Evolutionary conservation across 495 filamentous ascomycete genomes (phyloP).

Genomic region (Astrothelium macrocarpum): DNA sequence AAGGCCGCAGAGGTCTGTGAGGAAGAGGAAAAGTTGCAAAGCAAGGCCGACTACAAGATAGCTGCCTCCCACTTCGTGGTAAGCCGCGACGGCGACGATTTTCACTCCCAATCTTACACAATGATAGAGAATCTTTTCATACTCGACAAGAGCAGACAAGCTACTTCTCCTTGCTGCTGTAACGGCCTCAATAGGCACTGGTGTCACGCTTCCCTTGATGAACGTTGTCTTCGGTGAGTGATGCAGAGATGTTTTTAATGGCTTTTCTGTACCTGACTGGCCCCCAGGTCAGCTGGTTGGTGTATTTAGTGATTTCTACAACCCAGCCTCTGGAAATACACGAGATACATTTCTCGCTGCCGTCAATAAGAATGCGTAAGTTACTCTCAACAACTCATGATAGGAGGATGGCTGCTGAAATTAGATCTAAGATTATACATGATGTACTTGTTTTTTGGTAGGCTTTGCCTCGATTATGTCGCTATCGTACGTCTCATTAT

Average conservation of each 20-base stretch:
- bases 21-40: neutral
- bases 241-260: neutral
- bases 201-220: constrained; percentile 1
- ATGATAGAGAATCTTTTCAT: neutral
- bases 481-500: neutral
- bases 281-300: neutral
- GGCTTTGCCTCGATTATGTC: neutral
- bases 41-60: neutral
- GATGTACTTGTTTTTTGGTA: neutral
- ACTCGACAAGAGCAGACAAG: neutral
- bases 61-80: neutral
- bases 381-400: neutral
- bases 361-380: neutral
- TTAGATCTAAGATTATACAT: neutral
- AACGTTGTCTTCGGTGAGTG: constrained; percentile 2
- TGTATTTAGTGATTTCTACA: neutral
- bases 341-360: neutral
- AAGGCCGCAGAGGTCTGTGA: neutral
- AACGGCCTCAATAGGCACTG: neutral
- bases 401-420: neutral
- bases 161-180: neutral
- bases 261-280: neutral
- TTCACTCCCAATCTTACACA: neutral
- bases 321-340: neutral
- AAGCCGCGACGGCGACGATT: neutral